These are phyloP conservation scores for Tremella fuciformis DNA, from an alignment of 768 basidiomycete species.

Conservation along the genomic window DNA sequence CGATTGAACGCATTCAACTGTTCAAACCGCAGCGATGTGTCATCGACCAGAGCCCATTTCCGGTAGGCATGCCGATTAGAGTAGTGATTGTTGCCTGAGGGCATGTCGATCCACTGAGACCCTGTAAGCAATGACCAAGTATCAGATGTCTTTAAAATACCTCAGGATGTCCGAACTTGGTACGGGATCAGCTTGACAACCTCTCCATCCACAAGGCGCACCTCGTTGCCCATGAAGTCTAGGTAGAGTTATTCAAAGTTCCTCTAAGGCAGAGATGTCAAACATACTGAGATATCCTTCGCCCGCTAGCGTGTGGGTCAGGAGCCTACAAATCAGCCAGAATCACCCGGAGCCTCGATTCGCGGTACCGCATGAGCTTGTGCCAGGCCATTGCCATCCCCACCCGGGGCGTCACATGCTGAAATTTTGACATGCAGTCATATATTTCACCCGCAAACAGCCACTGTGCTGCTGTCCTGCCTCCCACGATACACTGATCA, in stretches of 20 bases:
- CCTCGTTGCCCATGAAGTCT: constrained; percentile 8
- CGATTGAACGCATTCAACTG: background rate
- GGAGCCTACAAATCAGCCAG: background rate
- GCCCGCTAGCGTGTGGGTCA: background rate
- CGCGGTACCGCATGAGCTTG: constrained; percentile 1
- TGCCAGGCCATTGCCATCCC: constrained; percentile 3
- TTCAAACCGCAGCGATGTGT: constrained; percentile 3
- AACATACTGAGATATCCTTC: constrained; percentile 1
- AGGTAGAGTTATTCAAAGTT: background rate
- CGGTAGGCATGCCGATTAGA: background rate
- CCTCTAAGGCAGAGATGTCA: background rate
- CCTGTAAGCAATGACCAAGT: background rate
- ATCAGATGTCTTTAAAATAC: background rate
- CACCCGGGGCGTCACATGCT: background rate
- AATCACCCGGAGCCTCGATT: background rate
- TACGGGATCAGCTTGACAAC: background rate
- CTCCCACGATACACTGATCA: constrained; percentile 5
- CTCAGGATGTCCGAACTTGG: constrained; percentile 1
- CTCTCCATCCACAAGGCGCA: background rate
- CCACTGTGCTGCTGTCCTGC: constrained; percentile 2
- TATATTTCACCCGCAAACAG: background rate
- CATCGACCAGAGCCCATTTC: background rate
- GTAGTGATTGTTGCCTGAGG: background rate
- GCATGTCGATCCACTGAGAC: constrained; percentile 1
- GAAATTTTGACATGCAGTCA: constrained; percentile 1